A percentile compares a stretch with the other conserved stretches of the same genome.
phyloP scores from a whole-genome alignment of 2,329 filamentous ascomycete genomes.

The Nemania sp. region DNA sequence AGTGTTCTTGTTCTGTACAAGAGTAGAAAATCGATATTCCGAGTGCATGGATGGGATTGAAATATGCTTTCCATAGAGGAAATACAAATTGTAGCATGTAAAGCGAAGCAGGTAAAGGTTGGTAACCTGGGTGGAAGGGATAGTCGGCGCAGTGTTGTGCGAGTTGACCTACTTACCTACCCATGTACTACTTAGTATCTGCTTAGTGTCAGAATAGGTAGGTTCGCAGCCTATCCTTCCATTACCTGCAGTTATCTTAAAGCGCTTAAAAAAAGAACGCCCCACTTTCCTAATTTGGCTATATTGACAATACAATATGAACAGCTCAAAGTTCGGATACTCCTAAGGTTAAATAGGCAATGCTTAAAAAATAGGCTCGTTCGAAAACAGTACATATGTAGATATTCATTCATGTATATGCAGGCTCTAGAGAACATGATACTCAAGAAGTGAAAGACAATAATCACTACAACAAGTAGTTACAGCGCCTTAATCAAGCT shows the following conservation, averaged over 20 bases:
- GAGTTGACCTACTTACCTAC: too few species aligned
- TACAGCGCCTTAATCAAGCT: too few species aligned
- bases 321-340: too few species aligned
- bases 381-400: too few species aligned
- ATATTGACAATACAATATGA: constrained; percentile 13
- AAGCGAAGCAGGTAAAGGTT: background rate
- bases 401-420: too few species aligned
- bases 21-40: background rate
- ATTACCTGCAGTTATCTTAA: background rate
- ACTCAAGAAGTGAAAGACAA: too few species aligned
- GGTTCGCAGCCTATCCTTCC: background rate
- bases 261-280: constrained; percentile 16
- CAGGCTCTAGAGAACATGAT: too few species aligned
- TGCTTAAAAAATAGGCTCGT: too few species aligned
- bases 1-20: background rate
- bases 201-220: background rate
- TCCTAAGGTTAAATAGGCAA: too few species aligned
- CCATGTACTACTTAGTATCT: too few species aligned
- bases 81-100: background rate
- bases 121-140: background rate
- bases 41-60: background rate
- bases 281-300: constrained; percentile 31
- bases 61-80: background rate
- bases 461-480: too few species aligned
- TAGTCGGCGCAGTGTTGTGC: too few species aligned